Evolutionary conservation across 805 yeast genomes (phyloP).

Genomic region (Cyberlindnera galapagoensis): DNA sequence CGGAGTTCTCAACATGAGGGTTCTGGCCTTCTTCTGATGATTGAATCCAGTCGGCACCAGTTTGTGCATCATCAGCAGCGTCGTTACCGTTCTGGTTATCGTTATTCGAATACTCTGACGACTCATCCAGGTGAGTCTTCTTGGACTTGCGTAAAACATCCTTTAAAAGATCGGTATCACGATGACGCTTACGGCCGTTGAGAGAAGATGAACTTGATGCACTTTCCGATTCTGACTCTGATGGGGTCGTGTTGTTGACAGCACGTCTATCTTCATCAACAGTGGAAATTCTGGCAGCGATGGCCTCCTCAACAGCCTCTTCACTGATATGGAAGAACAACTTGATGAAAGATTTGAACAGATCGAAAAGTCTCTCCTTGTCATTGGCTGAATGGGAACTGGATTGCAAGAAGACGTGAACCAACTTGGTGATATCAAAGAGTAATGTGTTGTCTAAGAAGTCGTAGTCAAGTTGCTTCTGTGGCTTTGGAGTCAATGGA

Average conservation of each 20-base stretch:
- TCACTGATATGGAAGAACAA: constrained; percentile 62
- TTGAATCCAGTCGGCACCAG: constrained; percentile 23
- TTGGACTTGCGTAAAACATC: constrained; percentile 54
- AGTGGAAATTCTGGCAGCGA: constrained; percentile 26
- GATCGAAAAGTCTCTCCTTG: constrained; percentile 66
- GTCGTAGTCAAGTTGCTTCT: constrained; percentile 57
- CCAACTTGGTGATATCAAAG: constrained; percentile 64
- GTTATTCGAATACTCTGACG: constrained; percentile 22
- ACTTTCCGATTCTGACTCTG: constrained; percentile 10
- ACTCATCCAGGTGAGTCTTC: constrained; percentile 25
- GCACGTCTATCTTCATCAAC: constrained; percentile 1
- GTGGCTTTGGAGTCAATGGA: constrained; percentile 84
- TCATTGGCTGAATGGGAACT: constrained; percentile 77
- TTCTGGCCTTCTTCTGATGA: constrained; percentile 20
- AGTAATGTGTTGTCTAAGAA: constrained; percentile 64
- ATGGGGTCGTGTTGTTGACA: neutral
- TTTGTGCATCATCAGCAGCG: constrained; percentile 16
- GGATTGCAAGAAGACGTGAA: constrained; percentile 59
- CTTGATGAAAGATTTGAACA: constrained; percentile 63
- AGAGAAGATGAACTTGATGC: constrained; percentile 8
- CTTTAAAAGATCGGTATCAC: constrained; percentile 49
- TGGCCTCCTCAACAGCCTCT: constrained; percentile 37
- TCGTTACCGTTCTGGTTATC: constrained; percentile 8
- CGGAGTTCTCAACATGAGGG: constrained; percentile 23
- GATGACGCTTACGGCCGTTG: constrained; percentile 27